Base-by-base conservation (phyloP, 495 filamentous ascomycete species). In the Aspergillus affinis region DNA sequence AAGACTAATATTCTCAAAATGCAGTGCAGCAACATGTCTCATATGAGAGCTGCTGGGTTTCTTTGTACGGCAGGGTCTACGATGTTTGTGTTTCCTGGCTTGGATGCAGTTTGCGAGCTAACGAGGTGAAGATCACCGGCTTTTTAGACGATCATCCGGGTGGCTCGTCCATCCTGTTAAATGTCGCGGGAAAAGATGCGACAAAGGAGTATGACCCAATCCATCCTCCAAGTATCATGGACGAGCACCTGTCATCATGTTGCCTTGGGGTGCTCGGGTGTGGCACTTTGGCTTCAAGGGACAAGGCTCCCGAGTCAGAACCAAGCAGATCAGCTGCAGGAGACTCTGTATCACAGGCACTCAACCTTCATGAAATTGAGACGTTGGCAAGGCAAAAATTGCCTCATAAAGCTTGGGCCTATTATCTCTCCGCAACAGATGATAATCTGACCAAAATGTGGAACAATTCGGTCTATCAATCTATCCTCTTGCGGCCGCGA, bases 121-220 rank as follows among this genome's bases (percentile, higher is more conserved):
- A 51, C 45, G 17, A 19, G 41, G 21, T 58, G 30, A 61, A 82
- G 79, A 78, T 83, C 32, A 88, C 85, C 44, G 82, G 88, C 49
- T 97, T 97, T 73, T 79, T 97, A 17, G 78, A 85, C 36, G 78
- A 80, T n/a, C 93, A 97, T 69, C 93, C 93, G 9, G 93, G 92
- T 53, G 93, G 93, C 57, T 81, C 88, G 51, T 91, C 89, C 65
- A 87, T 91, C 55, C 94, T 98, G 61, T 79, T 96, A 7, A 84
- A 90, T 65, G 86, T 96, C 19, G 88, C 92, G 4, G 93, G 93
- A 44, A 82, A 81, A 58, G 92, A 98, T 75, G 93, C 92, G 45
- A 97, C 93, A 3, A 85, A 90, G 58, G 92, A 96, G 72, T 98
- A 90, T 74, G 92, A 96, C 66, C 90, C 91, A 18, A 87, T 96